Evolutionary conservation across 805 yeast species (phyloP).

Genomic region (Candida anglica): DNA sequence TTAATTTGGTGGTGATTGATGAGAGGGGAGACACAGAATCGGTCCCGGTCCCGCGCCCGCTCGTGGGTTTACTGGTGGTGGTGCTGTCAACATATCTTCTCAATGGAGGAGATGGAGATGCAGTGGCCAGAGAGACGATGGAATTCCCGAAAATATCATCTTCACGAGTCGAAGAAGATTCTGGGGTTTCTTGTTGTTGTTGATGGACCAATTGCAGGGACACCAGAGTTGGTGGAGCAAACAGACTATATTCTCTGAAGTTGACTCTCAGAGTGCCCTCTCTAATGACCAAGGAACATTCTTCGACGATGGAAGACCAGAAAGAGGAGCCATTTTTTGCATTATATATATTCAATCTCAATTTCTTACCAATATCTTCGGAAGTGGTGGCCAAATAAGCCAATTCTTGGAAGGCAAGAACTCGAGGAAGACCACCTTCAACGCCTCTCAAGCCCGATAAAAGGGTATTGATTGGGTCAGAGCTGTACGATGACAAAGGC

Average conservation of each 20-base stretch:
- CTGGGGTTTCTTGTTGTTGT: background rate
- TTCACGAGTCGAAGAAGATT: background rate
- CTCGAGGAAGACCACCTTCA: slow-evolving; percentile 28
- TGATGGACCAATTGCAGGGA: background rate
- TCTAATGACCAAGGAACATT: slow-evolving; percentile 53
- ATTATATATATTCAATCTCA: slow-evolving; percentile 52
- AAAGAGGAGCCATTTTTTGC: slow-evolving; percentile 36
- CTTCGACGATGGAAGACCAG: slow-evolving; percentile 61
- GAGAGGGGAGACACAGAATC: background rate
- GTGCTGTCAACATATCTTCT: background rate
- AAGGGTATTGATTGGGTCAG: slow-evolving; percentile 61
- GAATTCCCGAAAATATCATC: slow-evolving; percentile 3
- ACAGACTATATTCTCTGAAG: slow-evolving; percentile 21
- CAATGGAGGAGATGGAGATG: background rate
- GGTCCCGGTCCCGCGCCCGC: too few species aligned
- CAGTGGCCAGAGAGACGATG: background rate
- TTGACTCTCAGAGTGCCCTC: slow-evolving; percentile 43
- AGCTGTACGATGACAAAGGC: slow-evolving; percentile 54
- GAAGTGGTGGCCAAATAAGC: slow-evolving; percentile 57
- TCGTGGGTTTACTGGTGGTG: background rate
- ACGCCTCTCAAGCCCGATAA: slow-evolving; percentile 54
- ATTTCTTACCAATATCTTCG: slow-evolving; percentile 32
- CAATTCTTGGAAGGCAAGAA: slow-evolving; percentile 74
- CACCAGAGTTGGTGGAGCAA: too few species aligned
- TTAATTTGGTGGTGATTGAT: background rate